Conservation (phyloP, 2,329 filamentous ascomycete species). For the Graphiopsis chlorocephala region DNA sequence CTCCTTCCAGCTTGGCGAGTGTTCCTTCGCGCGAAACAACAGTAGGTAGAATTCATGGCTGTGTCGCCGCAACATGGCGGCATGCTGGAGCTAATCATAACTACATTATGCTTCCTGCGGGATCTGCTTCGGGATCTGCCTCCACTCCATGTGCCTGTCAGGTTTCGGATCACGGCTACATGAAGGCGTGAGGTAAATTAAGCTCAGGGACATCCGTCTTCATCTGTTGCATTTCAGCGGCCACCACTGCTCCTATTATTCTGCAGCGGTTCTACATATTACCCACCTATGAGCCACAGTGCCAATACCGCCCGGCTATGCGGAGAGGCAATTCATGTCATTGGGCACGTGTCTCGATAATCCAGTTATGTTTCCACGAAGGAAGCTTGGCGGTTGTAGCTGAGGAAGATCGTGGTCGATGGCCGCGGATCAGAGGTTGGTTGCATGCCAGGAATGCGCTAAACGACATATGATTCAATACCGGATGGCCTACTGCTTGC, state of each 20-base stretch:
- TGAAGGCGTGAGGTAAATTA: background rate
- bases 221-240: background rate
- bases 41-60: background rate
- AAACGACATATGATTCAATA: background rate
- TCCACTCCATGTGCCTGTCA: background rate
- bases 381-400: background rate
- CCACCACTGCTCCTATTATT: background rate
- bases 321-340: constrained; percentile 3
- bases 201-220: background rate
- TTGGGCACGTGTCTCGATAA: background rate
- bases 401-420: background rate
- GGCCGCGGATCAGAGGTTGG: background rate
- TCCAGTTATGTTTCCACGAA: background rate
- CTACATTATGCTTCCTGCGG: background rate
- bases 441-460: background rate
- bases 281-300: background rate
- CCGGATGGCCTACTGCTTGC: background rate
- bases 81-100: background rate
- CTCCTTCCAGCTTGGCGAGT: background rate
- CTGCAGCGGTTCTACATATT: background rate
- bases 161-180: background rate
- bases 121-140: background rate
- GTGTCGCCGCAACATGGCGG: background rate
- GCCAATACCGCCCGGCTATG: constrained; percentile 17
- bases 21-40: background rate